These are phyloP conservation scores for Trypanosomatidae sp. DNA, from an alignment of 208 protist genomes.

Conservation along the genomic window DNA sequence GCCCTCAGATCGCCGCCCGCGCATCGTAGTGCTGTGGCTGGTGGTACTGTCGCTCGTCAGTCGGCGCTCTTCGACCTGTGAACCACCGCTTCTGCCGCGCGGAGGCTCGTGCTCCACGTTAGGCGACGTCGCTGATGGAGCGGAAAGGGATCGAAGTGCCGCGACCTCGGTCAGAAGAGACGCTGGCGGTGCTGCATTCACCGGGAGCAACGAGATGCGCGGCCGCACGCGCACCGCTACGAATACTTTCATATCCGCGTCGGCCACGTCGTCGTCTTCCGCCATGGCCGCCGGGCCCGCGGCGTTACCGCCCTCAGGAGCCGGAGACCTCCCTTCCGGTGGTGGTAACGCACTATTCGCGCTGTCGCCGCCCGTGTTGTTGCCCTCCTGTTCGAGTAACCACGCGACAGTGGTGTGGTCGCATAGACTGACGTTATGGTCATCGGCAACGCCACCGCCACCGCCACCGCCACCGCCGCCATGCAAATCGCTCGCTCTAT, in stretches of 20 bases:
- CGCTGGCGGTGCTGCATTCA: background rate
- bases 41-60: background rate
- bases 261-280: background rate
- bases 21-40: background rate
- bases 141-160: background rate
- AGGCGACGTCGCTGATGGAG: background rate
- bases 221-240: slow-evolving; percentile 60
- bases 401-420: background rate
- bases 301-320: background rate
- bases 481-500: background rate
- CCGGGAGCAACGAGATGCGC: background rate
- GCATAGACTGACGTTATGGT: background rate
- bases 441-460: background rate
- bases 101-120: background rate
- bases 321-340: background rate
- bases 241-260: slow-evolving; percentile 12
- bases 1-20: background rate
- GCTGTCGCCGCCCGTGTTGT: background rate
- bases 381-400: background rate
- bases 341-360: background rate
- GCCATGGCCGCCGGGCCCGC: background rate
- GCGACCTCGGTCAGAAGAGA: background rate
- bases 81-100: background rate
- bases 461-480: background rate
- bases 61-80: background rate